Conservation (phyloP, 805 yeast species). For the Kluyveromyces siamensis region DNA sequence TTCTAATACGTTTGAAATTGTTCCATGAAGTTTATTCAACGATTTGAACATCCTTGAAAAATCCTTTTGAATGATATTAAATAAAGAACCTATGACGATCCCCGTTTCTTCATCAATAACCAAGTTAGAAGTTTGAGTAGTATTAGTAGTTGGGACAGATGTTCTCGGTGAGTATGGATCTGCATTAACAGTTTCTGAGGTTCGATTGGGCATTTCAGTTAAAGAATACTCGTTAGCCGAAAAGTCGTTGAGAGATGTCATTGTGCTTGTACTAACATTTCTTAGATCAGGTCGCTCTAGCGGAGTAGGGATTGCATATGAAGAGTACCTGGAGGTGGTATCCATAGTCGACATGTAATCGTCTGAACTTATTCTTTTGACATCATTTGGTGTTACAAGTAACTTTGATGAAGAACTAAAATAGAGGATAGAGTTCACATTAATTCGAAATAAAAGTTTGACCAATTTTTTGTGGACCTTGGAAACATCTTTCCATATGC, state of each 20-base stretch:
- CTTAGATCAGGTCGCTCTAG: conserved; percentile 2
- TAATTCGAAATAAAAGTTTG: conserved; percentile 49
- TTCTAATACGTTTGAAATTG: conserved; percentile 17
- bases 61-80: conserved; percentile 17
- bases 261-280: conserved; percentile 13
- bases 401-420: conserved; percentile 26
- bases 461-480: conserved; percentile 44
- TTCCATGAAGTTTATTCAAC: conserved; percentile 21
- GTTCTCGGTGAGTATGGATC: conserved; percentile 1
- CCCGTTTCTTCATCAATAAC: conserved; percentile 6
- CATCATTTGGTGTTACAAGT: neutral
- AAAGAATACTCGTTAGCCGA: neutral
- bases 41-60: conserved; percentile 25
- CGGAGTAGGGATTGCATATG: neutral
- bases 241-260: conserved; percentile 9
- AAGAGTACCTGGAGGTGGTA: conserved; percentile 1
- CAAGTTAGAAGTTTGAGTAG: conserved; percentile 1
- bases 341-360: neutral
- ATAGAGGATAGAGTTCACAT: conserved; percentile 57
- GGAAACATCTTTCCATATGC: conserved; percentile 39
- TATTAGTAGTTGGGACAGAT: conserved; percentile 1
- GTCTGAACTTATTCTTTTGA: neutral
- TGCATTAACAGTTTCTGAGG: neutral
- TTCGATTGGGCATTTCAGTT: neutral
- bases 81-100: conserved; percentile 8